These are phyloP conservation scores for Lachnellula willkommii DNA, from an alignment of 2,329 filamentous ascomycete species.

Conservation along the genomic window DNA sequence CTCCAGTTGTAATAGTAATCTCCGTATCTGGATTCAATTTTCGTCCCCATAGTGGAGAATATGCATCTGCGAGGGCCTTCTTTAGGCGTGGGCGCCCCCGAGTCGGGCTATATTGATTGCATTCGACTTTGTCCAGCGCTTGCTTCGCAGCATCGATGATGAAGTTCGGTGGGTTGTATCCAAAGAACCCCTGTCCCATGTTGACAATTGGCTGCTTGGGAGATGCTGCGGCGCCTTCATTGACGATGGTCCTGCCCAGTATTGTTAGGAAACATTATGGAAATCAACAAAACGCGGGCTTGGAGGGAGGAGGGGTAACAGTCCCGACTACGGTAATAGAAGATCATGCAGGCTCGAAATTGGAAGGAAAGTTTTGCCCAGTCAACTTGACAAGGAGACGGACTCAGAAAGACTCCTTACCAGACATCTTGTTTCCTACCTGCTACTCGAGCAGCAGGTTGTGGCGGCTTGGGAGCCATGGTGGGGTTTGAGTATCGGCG, in stretches of 20 bases:
- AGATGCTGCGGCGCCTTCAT: constrained; percentile 58
- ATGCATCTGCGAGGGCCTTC: constrained; percentile 89
- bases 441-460: constrained; percentile 49
- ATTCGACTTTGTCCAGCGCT: constrained; percentile 85
- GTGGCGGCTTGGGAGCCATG: constrained; percentile 34
- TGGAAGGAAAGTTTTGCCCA: background rate
- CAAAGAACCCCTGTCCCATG: constrained; percentile 69
- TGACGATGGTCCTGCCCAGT: constrained; percentile 54
- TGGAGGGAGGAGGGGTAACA: background rate
- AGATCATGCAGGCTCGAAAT: background rate
- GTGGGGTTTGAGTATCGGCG: constrained; percentile 15
- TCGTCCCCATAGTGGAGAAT: constrained; percentile 82
- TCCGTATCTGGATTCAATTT: constrained; percentile 82
- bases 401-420: constrained; percentile 32
- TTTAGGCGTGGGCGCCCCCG: constrained; percentile 86
- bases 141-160: constrained; percentile 87
- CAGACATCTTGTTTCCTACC: constrained; percentile 54
- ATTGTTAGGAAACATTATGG: constrained; percentile 2
- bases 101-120: constrained; percentile 97
- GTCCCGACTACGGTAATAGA: background rate
- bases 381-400: background rate
- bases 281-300: background rate
- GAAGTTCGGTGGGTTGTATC: constrained; percentile 90
- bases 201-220: constrained; percentile 61
- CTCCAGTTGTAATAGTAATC: constrained; percentile 88